Base-by-base conservation (phyloP, 176 grass and related monocot species). In the Carex cristatella region DNA sequence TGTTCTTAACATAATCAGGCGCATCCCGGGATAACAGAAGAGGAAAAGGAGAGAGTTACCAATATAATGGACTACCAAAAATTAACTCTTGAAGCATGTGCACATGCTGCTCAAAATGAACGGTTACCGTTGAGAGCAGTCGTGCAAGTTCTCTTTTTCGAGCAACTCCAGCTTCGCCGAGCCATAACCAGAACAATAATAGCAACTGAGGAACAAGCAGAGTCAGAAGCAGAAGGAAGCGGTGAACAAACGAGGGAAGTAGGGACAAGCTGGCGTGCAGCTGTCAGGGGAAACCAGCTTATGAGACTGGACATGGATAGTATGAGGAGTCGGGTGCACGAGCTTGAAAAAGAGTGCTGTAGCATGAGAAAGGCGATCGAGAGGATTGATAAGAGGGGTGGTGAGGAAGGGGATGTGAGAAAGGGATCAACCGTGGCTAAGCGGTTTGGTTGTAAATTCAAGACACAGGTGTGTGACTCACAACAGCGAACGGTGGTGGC, bases 71-170 rank as follows among this genome's bases (percentile, higher is more conserved):
- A 96, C 79, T 91, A 92, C 9, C 93, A 91, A 32, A 99, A 99
- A 85, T 83, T 99, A 76, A 99, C 97, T 18, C 86, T 99, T 7
- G 97, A 99, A 85, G 97, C 97, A 30, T 99, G 93, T 85, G 92
- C 93, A 7, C 97, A 99, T 67, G 97, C 93, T 4, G 91, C 93
- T 60, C 97, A 99, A 88, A 96, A 99, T 16, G 97, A 99, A 23
- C 90, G 97, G 71, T 85, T 99, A 79, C 93, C 97, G 2, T 81
- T 96, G 42, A 87, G 97, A 65, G 91, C 97, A 5, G 94, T 99
- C 1, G 97, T 99, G 61, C 97, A 96, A 81, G 97, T 96, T 61
- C 90, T 99, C 44, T 99, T 99, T 90, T 99, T 99, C 88, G 97
- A 99, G 88, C 97, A 99, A 86, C 90, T 96, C 15, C 97, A 99